Evolutionary conservation across 2,329 filamentous ascomycete genomes (phyloP).

Genomic region (Basipetospora chlamydospora): DNA sequence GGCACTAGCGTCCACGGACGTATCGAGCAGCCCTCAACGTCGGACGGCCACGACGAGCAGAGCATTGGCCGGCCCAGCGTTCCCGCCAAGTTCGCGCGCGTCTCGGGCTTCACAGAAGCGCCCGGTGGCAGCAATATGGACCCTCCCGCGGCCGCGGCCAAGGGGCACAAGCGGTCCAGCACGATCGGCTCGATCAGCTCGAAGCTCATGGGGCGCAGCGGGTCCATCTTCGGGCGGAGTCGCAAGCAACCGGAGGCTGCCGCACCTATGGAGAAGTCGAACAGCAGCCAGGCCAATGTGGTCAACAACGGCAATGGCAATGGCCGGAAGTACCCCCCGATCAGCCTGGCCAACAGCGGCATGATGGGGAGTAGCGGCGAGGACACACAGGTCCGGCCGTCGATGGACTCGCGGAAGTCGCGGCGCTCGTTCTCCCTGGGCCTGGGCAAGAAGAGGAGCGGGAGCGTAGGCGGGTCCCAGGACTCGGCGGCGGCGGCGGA

Average conservation of each 20-base stretch:
- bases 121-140: conserved; percentile 11
- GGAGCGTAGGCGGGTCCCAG: conserved; percentile 46
- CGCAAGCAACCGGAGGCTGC: conserved; percentile 34
- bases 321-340: conserved; percentile 66
- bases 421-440: conserved; percentile 58
- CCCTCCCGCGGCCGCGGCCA: conserved; percentile 19
- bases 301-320: conserved; percentile 25
- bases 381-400: conserved; percentile 43
- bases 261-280: conserved; percentile 17
- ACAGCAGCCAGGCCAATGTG: too few relatives aligned
- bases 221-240: conserved; percentile 59
- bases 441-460: conserved; percentile 56
- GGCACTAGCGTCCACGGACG: conserved; percentile 80
- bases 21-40: conserved; percentile 57
- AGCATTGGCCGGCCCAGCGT: conserved; percentile 49
- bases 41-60: conserved; percentile 55
- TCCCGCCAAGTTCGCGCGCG: conserved; percentile 42
- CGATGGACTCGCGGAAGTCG: conserved; percentile 53
- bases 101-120: conserved; percentile 41
- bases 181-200: conserved; percentile 71
- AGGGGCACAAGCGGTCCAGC: conserved; percentile 54
- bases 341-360: conserved; percentile 61
- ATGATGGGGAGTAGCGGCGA: conserved; percentile 4
- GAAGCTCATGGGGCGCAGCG: conserved; percentile 71
- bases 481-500: too few relatives aligned